These are phyloP conservation scores for Backusella mclennaniae DNA, from an alignment of 192 early-diverging fungal species.

Conservation along the genomic window DNA sequence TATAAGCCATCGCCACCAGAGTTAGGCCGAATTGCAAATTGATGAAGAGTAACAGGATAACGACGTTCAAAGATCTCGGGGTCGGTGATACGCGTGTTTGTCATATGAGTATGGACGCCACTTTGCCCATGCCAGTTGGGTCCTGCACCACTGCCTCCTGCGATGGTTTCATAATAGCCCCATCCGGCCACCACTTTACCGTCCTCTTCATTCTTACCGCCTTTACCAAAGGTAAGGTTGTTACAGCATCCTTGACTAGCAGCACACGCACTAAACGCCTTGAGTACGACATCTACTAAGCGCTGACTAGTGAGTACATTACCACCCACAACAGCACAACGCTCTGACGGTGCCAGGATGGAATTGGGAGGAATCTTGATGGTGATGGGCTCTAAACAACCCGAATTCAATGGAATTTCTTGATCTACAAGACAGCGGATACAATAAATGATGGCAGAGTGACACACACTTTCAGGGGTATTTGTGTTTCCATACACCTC, in stretches of 20 bases:
- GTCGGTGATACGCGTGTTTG: slow-evolving; percentile 97
- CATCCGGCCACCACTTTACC: slow-evolving; percentile 66
- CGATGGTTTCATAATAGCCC: slow-evolving; percentile 98
- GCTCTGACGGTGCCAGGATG: slow-evolving; percentile 76
- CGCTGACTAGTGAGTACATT: slow-evolving; percentile 96
- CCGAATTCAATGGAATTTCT: slow-evolving; percentile 96
- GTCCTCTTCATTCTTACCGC: slow-evolving; percentile 50
- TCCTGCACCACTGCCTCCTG: slow-evolving; percentile 81
- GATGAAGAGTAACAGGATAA: slow-evolving; percentile 85
- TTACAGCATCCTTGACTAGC: slow-evolving; percentile 95
- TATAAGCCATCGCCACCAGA: slow-evolving; percentile 81
- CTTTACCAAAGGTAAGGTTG: slow-evolving; percentile 93
- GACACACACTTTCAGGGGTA: slow-evolving; percentile 61
- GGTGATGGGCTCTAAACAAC: slow-evolving; percentile 82
- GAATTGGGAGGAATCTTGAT: slow-evolving; percentile 81
- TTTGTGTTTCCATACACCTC: slow-evolving; percentile 91
- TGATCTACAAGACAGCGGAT: slow-evolving; percentile 85
- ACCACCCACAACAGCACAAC: slow-evolving; percentile 93
- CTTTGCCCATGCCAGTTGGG: slow-evolving; percentile 86
- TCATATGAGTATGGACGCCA: slow-evolving; percentile 75
- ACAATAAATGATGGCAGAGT: slow-evolving; percentile 97
- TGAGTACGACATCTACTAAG: slow-evolving; percentile 87
- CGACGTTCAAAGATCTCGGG: slow-evolving; percentile 92
- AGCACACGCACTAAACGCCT: slow-evolving; percentile 86
- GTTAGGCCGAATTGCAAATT: slow-evolving; percentile 72